Evolutionary conservation across 108 stramenopile genomes (phyloP).

Genomic region (Phaeodactylum tricornutum): DNA sequence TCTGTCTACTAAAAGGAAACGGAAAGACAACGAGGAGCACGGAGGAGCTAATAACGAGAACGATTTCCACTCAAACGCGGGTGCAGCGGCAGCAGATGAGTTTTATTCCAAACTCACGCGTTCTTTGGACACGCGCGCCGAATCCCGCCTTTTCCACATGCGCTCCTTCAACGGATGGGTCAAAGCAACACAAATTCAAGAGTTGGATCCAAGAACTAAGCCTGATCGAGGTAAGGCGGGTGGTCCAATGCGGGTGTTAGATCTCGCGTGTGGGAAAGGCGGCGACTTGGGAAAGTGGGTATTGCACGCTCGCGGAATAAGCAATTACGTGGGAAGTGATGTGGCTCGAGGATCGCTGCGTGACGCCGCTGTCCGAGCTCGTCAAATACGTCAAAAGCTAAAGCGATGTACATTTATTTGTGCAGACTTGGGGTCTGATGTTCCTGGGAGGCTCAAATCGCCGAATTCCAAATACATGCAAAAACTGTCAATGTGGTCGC

Average conservation of each 20-base stretch:
- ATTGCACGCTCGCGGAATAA: constrained; percentile 53
- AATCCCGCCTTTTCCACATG: constrained; percentile 90
- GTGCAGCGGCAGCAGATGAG: constrained; percentile 78
- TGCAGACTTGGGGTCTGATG: constrained; percentile 85
- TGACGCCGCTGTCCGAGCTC: constrained; percentile 85
- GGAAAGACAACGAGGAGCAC: constrained; percentile 4
- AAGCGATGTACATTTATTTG: constrained; percentile 55
- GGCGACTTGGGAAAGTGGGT: constrained; percentile 96
- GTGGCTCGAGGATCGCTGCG: constrained; percentile 90
- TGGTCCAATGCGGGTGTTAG: constrained; percentile 73
- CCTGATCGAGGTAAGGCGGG: constrained; percentile 21
- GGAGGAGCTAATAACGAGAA: constrained; percentile 12
- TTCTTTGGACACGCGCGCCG: constrained; percentile 57
- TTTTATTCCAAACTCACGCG: constrained; percentile 74
- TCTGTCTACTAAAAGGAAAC: constrained; percentile 9
- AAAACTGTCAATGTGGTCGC: constrained; percentile 63
- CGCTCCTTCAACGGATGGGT: constrained; percentile 97
- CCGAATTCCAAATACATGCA: constrained; percentile 45
- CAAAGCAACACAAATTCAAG: constrained; percentile 87
- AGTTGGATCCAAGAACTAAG: constrained; percentile 34
- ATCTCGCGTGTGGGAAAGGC: constrained; percentile 98
- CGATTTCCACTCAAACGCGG: constrained; percentile 54
- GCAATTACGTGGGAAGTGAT: constrained; percentile 91
- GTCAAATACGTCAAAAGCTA: constrained; percentile 49
- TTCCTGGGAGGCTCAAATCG: constrained; percentile 59